Conservation (phyloP, 2,329 filamentous ascomycete species). For the Aureobasidium leucospermi region DNA sequence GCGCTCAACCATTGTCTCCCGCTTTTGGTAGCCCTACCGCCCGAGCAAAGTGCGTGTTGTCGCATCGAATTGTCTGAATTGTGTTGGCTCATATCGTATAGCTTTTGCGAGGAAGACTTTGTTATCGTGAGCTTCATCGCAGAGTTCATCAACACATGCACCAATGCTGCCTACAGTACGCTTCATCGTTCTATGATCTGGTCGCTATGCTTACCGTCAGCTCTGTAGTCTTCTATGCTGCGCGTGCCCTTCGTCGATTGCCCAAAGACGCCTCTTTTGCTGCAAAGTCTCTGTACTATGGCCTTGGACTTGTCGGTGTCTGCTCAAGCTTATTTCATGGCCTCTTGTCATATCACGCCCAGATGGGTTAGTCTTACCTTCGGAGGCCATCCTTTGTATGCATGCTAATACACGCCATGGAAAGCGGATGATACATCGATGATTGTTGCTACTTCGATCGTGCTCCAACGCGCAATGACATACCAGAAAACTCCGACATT, state of each 20-base stretch:
- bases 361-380: not conserved
- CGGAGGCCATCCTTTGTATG: no score
- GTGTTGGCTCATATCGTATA: no score
- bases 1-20: no score
- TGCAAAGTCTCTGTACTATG: not conserved
- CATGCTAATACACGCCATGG: no score
- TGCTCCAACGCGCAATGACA: not conserved
- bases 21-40: no score
- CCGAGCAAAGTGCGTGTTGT: no score
- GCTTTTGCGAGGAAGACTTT: not conserved
- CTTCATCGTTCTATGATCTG: not conserved
- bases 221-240: not conserved
- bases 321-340: not conserved
- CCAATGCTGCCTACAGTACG: not conserved
- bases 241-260: not conserved
- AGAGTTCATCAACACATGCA: not conserved
- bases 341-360: not conserved
- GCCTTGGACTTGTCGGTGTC: not conserved
- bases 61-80: no score
- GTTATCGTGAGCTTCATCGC: not conserved
- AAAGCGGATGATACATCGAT: not conserved
- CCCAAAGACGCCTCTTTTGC: not conserved
- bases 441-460: not conserved
- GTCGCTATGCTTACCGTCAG: no score
- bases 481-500: not conserved